These are phyloP conservation scores for Camelina sativa DNA, from an alignment of 345 rosid species.

Conservation along the genomic window DNA sequence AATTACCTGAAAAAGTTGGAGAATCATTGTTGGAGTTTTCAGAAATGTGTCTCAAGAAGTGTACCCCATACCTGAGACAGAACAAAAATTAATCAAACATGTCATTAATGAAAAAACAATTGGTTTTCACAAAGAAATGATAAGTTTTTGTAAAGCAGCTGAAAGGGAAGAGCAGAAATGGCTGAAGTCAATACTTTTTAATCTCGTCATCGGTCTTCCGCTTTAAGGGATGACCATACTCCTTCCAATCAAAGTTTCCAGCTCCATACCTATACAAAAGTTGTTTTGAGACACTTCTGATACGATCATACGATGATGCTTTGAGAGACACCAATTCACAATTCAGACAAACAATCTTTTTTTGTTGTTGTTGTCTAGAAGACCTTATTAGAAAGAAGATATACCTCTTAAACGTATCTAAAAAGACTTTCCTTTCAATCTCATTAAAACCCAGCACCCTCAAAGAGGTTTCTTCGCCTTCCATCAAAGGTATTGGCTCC, in stretches of 20 bases:
- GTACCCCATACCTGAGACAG: constrained; percentile 63
- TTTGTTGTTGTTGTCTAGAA: neutral
- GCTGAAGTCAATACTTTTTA: constrained; percentile 50
- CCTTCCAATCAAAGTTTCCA: constrained; percentile 79
- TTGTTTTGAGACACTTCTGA: constrained; percentile 5
- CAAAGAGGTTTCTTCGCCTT: constrained; percentile 75
- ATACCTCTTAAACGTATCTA: constrained; percentile 72
- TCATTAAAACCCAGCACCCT: constrained; percentile 75
- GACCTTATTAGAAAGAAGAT: constrained; percentile 10
- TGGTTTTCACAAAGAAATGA: neutral
- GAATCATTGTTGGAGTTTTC: constrained; percentile 55
- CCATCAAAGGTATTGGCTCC: constrained; percentile 74
- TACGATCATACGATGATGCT: neutral
- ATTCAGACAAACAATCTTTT: neutral
- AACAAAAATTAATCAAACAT: neutral
- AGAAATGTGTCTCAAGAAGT: constrained; percentile 61
- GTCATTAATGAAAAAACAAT: neutral
- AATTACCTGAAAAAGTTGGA: constrained; percentile 66
- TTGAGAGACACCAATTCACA: constrained; percentile 10
- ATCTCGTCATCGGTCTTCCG: constrained; percentile 76
- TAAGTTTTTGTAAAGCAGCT: neutral
- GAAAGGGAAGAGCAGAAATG: constrained; percentile 21
- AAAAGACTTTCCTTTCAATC: constrained; percentile 66
- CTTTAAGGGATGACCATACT: constrained; percentile 60
- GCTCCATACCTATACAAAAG: constrained; percentile 69